phyloP scores from a whole-genome alignment of 495 filamentous ascomycete genomes.

The Penicillium roqueforti region DNA sequence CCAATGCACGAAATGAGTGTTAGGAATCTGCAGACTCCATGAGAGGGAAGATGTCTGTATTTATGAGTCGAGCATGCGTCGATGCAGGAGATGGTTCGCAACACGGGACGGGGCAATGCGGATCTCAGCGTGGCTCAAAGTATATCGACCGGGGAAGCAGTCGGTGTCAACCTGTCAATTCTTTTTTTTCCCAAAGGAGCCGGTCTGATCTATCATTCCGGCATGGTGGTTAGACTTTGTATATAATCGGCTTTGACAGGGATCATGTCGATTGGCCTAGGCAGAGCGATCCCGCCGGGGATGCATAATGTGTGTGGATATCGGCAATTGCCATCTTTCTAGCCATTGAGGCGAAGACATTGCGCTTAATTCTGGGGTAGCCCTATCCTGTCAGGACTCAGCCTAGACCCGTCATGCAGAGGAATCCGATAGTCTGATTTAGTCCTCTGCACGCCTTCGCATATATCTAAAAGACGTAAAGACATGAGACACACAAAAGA shows the following conservation, averaged over 20 bases:
- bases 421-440: conserved; percentile 12
- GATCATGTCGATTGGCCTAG: background rate
- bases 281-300: background rate
- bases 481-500: no score
- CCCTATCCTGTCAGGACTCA: background rate
- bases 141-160: conserved; percentile 17
- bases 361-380: conserved; percentile 6
- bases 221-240: conserved; percentile 18
- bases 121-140: conserved; percentile 19
- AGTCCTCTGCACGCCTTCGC: no score
- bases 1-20: conserved; percentile 14
- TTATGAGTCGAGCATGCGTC: conserved; percentile 20
- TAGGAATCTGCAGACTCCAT: background rate
- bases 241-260: background rate
- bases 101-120: conserved; percentile 23
- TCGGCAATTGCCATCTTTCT: background rate
- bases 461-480: no score
- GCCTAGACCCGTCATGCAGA: conserved; percentile 4
- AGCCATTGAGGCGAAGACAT: background rate
- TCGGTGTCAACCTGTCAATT: conserved; percentile 16
- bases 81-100: conserved; percentile 2
- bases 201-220: conserved; percentile 26
- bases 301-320: background rate
- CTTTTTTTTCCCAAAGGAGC: conserved; percentile 1
- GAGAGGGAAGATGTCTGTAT: conserved; percentile 8